phyloP scores from a whole-genome alignment of 768 basidiomycete species.

The Calocybe indica region DNA sequence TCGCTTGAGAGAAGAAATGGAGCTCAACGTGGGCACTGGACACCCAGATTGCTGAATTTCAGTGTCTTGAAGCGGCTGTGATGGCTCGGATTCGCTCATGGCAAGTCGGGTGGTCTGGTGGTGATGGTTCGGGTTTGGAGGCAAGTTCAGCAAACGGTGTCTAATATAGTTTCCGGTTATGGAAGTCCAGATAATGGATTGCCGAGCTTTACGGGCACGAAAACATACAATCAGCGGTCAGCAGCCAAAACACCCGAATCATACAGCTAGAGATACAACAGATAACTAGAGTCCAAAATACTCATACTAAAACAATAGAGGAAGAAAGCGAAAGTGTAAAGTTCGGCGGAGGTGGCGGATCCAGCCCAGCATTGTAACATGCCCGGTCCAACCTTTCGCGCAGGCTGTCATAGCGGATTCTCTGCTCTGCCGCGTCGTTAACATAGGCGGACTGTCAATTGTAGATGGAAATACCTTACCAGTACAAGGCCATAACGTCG shows the following conservation, averaged over 20 bases:
- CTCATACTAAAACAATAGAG: constrained; percentile 20
- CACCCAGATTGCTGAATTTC: no score
- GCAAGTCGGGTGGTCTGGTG: constrained; percentile 4
- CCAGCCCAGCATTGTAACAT: constrained; percentile 42
- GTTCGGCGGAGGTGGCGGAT: constrained; percentile 35
- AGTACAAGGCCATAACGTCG: constrained; percentile 57
- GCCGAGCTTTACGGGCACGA: constrained; percentile 4
- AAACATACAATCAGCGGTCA: background rate
- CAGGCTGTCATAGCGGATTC: constrained; percentile 38
- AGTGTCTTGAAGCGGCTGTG: no score
- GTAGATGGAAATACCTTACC: constrained; percentile 29
- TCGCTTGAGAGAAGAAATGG: constrained; percentile 41
- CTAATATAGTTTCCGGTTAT: constrained; percentile 15
- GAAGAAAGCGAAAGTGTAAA: constrained; percentile 24
- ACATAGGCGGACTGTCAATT: constrained; percentile 4
- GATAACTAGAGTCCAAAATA: constrained; percentile 7
- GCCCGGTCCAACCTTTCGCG: constrained; percentile 39
- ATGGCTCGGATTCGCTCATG: constrained; percentile 5
- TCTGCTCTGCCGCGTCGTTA: constrained; percentile 36
- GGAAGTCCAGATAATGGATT: constrained; percentile 13
- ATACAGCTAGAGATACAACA: constrained; percentile 7
- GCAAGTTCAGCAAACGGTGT: constrained; percentile 11
- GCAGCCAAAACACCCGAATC: background rate
- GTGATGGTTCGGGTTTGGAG: constrained; percentile 14
- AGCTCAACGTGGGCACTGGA: no score